A percentile compares a stretch with the other conserved stretches of the same genome.
Evolutionary conservation across 2,329 filamentous ascomycete genomes (phyloP).

Genomic region (Chalaropsis ovoidea): DNA sequence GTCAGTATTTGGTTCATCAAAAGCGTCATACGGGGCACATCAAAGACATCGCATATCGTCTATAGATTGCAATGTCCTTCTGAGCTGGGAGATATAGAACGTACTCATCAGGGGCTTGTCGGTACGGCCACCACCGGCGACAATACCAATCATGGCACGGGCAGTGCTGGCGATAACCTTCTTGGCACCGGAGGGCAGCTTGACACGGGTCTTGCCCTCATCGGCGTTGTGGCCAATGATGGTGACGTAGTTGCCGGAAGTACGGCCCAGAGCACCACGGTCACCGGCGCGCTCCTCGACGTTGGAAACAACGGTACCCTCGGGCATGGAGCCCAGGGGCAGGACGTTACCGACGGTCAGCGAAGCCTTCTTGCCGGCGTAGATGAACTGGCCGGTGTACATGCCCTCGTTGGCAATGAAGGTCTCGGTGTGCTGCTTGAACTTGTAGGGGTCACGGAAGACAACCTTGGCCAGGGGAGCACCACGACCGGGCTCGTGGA

Average conservation of each 20-base stretch:
- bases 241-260: slow-evolving; percentile 98
- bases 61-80: neutral
- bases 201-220: slow-evolving; percentile 99
- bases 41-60: neutral
- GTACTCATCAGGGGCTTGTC: slow-evolving; percentile 96
- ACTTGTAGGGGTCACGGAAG: slow-evolving; percentile 97
- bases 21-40: slow-evolving; percentile 19
- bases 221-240: slow-evolving; percentile 96
- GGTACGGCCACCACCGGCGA: slow-evolving; percentile 97
- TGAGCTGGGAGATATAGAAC: slow-evolving; percentile 31
- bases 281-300: slow-evolving; percentile 98
- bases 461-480: slow-evolving; percentile 92
- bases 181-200: slow-evolving; percentile 98
- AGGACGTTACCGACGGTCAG: slow-evolving; percentile 97
- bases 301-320: slow-evolving; percentile 98
- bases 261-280: slow-evolving; percentile 90
- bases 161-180: slow-evolving; percentile 89
- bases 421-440: slow-evolving; percentile 95
- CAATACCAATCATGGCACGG: slow-evolving; percentile 98
- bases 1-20: slow-evolving; percentile 34
- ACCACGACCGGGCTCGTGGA: slow-evolving; percentile 97
- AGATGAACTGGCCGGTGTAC: slow-evolving; percentile 99
- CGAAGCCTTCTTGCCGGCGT: slow-evolving; percentile 96
- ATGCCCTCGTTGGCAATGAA: slow-evolving; percentile 99
- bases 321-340: slow-evolving; percentile 83